Evolutionary conservation across 1,139 yeast species (phyloP).

Genomic region (Geotrichum citri-aurantii): DNA sequence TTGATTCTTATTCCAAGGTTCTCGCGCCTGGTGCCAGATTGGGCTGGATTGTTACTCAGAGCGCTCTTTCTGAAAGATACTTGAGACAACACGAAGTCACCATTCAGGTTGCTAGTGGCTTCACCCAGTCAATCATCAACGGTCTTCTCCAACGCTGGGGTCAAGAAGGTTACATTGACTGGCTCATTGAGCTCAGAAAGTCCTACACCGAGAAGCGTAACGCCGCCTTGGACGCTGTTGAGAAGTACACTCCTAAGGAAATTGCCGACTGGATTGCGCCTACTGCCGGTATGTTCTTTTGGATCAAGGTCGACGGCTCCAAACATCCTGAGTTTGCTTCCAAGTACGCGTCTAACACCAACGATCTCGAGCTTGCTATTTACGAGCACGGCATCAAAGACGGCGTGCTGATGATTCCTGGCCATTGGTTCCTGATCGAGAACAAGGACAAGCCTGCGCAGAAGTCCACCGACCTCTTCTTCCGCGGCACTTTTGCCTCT

Average conservation of each 20-base stretch:
- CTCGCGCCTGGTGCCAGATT: conserved; percentile 88
- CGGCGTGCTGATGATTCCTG: conserved; percentile 78
- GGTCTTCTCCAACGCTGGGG: conserved; percentile 67
- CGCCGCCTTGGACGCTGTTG: conserved; percentile 64
- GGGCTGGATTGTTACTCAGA: conserved; percentile 87
- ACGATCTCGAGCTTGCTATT: conserved; percentile 55
- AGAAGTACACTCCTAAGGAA: conserved; percentile 53
- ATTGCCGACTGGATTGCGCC: conserved; percentile 50
- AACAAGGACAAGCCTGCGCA: conserved; percentile 47
- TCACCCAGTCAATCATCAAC: conserved; percentile 64
- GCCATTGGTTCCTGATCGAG: conserved; percentile 73
- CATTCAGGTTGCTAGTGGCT: conserved; percentile 77
- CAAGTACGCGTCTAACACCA: conserved; percentile 50
- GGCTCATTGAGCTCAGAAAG: conserved; percentile 80
- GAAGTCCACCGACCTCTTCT: conserved; percentile 46
- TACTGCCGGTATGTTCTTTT: conserved; percentile 92
- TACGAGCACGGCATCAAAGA: conserved; percentile 59
- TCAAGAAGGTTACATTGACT: conserved; percentile 70
- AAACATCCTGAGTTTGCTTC: conserved; percentile 67
- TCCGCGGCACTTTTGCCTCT: conserved; percentile 89
- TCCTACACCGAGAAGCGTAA: conserved; percentile 79
- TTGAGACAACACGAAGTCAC: conserved; percentile 75
- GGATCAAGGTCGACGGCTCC: conserved; percentile 65
- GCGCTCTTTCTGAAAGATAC: conserved; percentile 56
- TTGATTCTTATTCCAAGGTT: conserved; percentile 89